Base-by-base conservation (phyloP, 2,329 filamentous ascomycete species). In the Fusarium gaditjirri region DNA sequence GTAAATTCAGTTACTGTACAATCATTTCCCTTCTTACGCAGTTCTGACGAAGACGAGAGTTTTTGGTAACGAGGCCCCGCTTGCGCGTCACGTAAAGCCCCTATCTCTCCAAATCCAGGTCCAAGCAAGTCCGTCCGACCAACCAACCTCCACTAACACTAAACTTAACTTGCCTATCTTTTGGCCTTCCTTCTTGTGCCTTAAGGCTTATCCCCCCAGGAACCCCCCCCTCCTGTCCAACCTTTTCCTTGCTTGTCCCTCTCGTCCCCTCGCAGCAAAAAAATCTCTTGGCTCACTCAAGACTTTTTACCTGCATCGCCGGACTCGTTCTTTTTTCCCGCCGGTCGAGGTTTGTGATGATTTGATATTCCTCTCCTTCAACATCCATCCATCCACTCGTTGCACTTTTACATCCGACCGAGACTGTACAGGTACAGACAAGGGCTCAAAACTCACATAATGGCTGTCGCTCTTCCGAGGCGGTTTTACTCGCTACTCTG, bases 401-500 rank as follows among this genome's bases (percentile, higher is more conserved):
- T 60, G 39, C 65, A 65, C 25, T 52, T 43, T 27, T 43, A 52
- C 33, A 12, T 38, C 49, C 31, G 23, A 38, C 49, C 31, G 49
- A 33, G 14, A 49, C 49, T 52, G 49, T 52, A 52, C 49, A 38
- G 49, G 49, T 52, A 52, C 49, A 52, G 49, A 27, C 49, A 38
- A 52, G 38, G 49, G 9, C 33, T 52, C 33, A 52, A 38, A 54
- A 19, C 31, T 44, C 47, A 62, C 56, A 74, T 50, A 53, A 68
- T 73, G 52, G 71, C 71, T 31, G 60, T 73, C 55, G 63, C 71
- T 69, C 71, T 73, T 54, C 71, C 71, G 33, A 57, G 71, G 59
- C 71, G 71, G 23, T 74, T 74, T 17, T 72, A 72, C 39, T 74
- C 71, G 64, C 62, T 74, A 9, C 71, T 74, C 41, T 74, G 71